phyloP scores from a whole-genome alignment of 1,284 basidiomycete species.

The Laetiporus sulphureus region DNA sequence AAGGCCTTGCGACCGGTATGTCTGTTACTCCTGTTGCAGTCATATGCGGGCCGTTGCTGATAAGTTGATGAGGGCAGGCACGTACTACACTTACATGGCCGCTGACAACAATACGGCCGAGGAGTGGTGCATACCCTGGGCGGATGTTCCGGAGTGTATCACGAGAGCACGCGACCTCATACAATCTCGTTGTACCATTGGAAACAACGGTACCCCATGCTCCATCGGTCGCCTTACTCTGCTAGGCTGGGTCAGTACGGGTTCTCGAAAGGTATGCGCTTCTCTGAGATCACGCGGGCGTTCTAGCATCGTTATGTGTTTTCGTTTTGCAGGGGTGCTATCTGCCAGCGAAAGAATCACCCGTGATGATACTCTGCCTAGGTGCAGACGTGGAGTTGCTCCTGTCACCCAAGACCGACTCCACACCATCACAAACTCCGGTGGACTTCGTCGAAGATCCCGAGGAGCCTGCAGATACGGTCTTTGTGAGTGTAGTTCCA shows the following conservation, averaged over 20 bases:
- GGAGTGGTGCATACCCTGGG: constrained; percentile 16
- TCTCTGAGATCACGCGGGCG: neutral
- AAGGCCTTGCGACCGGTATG: constrained; percentile 17
- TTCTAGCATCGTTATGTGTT: too few relatives aligned
- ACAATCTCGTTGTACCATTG: constrained; percentile 9
- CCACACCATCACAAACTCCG: too few relatives aligned
- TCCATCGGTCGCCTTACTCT: constrained; percentile 24
- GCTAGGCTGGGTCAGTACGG: constrained; percentile 27
- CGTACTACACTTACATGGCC: constrained; percentile 26
- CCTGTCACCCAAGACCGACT: constrained; percentile 8
- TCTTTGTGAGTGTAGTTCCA: neutral
- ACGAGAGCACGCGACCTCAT: constrained; percentile 13
- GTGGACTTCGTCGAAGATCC: neutral
- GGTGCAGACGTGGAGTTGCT: constrained; percentile 29
- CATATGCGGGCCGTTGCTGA: neutral
- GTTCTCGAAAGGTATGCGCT: constrained; percentile 28
- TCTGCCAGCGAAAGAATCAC: constrained; percentile 10
- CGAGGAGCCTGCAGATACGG: neutral
- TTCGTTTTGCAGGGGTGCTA: constrained; percentile 8
- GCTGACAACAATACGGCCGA: constrained; percentile 6
- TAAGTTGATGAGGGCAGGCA: constrained; percentile 9
- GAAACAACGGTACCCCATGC: constrained; percentile 12
- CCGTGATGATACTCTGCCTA: constrained; percentile 22
- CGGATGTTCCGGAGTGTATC: constrained; percentile 18
- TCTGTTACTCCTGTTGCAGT: neutral